Conservation (phyloP, 805 yeast genomes). For the Candida hungchunana region DNA sequence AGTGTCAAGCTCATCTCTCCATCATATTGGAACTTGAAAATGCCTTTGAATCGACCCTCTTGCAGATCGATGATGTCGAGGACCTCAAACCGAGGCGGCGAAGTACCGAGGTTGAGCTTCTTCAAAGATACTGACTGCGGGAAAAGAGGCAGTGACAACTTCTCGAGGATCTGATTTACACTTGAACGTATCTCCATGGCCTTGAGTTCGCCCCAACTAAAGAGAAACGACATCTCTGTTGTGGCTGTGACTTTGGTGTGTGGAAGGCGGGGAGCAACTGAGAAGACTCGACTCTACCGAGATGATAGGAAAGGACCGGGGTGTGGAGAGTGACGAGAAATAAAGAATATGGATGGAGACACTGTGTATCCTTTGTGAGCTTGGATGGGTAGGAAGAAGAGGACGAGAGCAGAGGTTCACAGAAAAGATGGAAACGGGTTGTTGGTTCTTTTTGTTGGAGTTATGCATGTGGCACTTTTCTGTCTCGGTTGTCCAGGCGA, state of each 20-base stretch:
- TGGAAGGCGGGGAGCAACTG: slow-evolving; percentile 2
- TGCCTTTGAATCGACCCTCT: slow-evolving; percentile 18
- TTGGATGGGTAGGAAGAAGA: no score
- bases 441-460: neutral
- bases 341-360: no score
- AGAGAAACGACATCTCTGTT: slow-evolving; percentile 22
- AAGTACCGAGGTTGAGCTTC: slow-evolving; percentile 13
- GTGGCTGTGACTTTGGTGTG: neutral
- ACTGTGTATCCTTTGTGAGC: neutral
- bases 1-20: slow-evolving; percentile 20
- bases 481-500: no score
- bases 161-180: slow-evolving; percentile 21
- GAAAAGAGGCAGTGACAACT: slow-evolving; percentile 15
- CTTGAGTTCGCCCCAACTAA: slow-evolving; percentile 23
- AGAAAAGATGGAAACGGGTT: neutral
- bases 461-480: neutral
- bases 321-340: no score
- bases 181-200: slow-evolving; percentile 19
- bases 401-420: no score
- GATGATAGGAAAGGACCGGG: no score
- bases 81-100: slow-evolving; percentile 20
- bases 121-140: slow-evolving; percentile 21
- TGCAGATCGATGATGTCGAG: neutral
- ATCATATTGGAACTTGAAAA: slow-evolving; percentile 23
- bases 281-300: no score